Conservation (phyloP, 768 basidiomycete genomes). For the Tricholoma furcatifolium region DNA sequence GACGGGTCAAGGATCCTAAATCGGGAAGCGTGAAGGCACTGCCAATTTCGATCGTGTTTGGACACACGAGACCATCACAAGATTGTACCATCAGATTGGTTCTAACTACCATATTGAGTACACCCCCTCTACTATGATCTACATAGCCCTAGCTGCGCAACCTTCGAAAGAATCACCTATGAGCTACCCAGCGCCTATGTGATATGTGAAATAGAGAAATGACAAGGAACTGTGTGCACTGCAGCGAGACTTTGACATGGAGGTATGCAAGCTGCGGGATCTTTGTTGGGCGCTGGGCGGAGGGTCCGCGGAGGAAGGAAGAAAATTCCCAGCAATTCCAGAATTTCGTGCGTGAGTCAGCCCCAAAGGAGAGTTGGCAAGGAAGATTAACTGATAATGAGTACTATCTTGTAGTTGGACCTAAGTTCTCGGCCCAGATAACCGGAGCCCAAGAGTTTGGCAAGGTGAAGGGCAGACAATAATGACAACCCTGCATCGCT, state of each 20-base stretch:
- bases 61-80: constrained; percentile 18
- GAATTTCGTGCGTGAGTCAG: constrained; percentile 27
- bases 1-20: constrained; percentile 33
- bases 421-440: constrained; percentile 33
- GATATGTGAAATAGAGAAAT: neutral
- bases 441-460: constrained; percentile 22
- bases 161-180: neutral
- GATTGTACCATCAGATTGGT: constrained; percentile 13
- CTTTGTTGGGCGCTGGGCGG: constrained; percentile 13
- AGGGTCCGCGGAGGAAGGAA: constrained; percentile 13
- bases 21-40: constrained; percentile 32
- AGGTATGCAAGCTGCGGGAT: too few species aligned
- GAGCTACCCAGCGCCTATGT: too few species aligned
- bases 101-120: neutral
- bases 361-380: constrained; percentile 9
- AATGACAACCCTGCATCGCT: constrained; percentile 37
- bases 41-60: constrained; percentile 18
- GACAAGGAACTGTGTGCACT: constrained; percentile 4
- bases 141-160: neutral
- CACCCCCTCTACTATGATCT: too few species aligned
- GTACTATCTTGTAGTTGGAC: constrained; percentile 9
- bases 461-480: constrained; percentile 41
- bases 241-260: constrained; percentile 7
- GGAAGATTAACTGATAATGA: constrained; percentile 18
- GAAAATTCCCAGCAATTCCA: constrained; percentile 14